Evolutionary conservation across 371 early-diverging fungal species (phyloP).

Genomic region (Synchytrium microbalum): DNA sequence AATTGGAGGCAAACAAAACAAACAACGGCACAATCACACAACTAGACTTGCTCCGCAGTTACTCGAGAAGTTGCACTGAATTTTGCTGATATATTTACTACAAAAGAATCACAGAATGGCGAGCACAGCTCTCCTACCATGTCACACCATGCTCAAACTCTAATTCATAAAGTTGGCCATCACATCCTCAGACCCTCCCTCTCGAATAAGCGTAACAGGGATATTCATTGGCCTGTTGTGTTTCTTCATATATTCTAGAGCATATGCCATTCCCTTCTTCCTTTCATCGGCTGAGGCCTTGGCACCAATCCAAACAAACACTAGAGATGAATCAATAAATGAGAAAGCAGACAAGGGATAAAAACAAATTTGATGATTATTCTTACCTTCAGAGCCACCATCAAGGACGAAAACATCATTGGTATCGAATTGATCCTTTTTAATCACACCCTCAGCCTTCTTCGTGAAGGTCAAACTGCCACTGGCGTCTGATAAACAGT

Average conservation of each 20-base stretch:
- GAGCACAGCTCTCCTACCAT: too few species aligned
- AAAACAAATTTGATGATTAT: not conserved
- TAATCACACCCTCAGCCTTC: constrained; percentile 42
- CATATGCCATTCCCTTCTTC: constrained; percentile 48
- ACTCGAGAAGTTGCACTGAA: too few species aligned
- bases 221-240: constrained; percentile 44
- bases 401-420: constrained; percentile 59
- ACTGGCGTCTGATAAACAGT: constrained; percentile 28
- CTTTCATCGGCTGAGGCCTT: constrained; percentile 53
- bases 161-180: too few species aligned
- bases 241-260: constrained; percentile 49
- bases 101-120: too few species aligned
- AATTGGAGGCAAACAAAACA: too few species aligned
- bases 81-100: too few species aligned
- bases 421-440: constrained; percentile 41
- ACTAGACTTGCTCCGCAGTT: too few species aligned
- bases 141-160: too few species aligned
- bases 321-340: constrained; percentile 7
- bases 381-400: constrained; percentile 35
- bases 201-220: constrained; percentile 58
- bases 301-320: constrained; percentile 58
- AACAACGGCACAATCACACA: too few species aligned
- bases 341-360: not conserved
- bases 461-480: constrained; percentile 37
- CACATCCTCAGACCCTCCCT: constrained; percentile 39